Evolutionary conservation across 768 basidiomycete genomes (phyloP), one percentile per base, ranked within the genome.

Genomic region (Xerocomellus dryophilus): DNA sequence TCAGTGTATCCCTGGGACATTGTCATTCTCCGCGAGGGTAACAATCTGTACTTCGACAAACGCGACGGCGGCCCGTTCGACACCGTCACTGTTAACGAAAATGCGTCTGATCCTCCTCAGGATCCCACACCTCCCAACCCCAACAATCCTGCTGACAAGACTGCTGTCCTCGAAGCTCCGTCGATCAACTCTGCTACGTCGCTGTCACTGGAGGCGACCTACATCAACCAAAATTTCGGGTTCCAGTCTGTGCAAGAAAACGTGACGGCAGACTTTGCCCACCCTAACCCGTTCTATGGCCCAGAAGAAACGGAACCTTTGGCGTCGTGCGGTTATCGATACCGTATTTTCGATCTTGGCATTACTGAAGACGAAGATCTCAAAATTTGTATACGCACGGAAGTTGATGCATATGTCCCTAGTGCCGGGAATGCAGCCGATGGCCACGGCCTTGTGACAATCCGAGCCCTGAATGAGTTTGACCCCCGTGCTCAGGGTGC

Each of bases 1-100:
- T 94, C 93, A 12, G 93, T 95, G 54, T 94, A 97, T 73, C 95
- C 96, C 5, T 99, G 97, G 97, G 97, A 99, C 67, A 94, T 99
- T 49, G 90, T 99, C 57, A 88, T 98, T 62, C 79, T 92, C 29
- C 88, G 93, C 29, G 93, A 97, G 67, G 95, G 93, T 39, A 86
- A 93, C 76, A 90, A 86, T 67, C 75, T 99, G 9, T 98, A 90
- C 80, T 83, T 99, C 59, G 97, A 99, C 79, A 98, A 98, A 75
- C 90, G 97, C 54, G 92, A 94, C 68, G 95, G 94, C 15, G 95
- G 96, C 51, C 91, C 95, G 3, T 97, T 98, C 65, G 93, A 99
- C 72, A 95, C 89, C 35, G 88, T 98, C 53, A 97, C 95, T 17
- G 97, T 99, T 65, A 98, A 99, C 73, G 97, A 99, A 77, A 98